Evolutionary conservation across 2,329 filamentous ascomycete genomes (phyloP).

Genomic region (Basipetospora sp.): DNA sequence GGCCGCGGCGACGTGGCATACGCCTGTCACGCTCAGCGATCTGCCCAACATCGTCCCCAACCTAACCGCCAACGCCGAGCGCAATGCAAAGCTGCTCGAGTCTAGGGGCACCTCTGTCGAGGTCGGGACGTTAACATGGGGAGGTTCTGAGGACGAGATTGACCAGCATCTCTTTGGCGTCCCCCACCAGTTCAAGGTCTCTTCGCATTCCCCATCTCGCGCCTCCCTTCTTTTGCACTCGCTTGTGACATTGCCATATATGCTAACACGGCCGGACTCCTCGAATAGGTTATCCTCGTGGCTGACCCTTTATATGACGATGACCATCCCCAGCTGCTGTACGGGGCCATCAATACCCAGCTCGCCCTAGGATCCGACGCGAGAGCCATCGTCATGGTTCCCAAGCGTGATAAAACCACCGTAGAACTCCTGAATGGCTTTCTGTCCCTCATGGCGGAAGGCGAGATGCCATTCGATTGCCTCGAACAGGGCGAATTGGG

Average conservation of each 20-base stretch:
- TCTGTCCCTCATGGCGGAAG: conserved; percentile 41
- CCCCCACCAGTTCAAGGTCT: conserved; percentile 37
- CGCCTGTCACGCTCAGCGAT: conserved; percentile 63
- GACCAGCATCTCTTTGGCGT: conserved; percentile 30
- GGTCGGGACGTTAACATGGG: conserved; percentile 63
- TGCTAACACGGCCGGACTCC: too few relatives aligned
- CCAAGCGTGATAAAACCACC: conserved; percentile 56
- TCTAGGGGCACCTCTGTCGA: conserved; percentile 40
- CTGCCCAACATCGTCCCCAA: conserved; percentile 73
- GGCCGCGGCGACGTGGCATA: conserved; percentile 56
- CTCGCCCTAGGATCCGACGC: conserved; percentile 42
- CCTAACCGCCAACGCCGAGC: conserved; percentile 54
- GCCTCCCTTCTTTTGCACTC: neutral
- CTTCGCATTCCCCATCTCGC: neutral
- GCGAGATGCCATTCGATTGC: conserved; percentile 29
- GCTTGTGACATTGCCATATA: neutral
- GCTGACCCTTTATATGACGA: conserved; percentile 82
- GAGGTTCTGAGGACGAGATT: conserved; percentile 28
- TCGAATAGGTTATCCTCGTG: conserved; percentile 53
- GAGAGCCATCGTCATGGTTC: conserved; percentile 65
- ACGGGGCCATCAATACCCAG: conserved; percentile 53
- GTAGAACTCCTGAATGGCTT: conserved; percentile 49
- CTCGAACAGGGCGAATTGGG: conserved; percentile 47
- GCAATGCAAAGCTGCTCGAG: conserved; percentile 45
- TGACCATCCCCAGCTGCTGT: conserved; percentile 62